A percentile compares a stretch with the other conserved stretches of the same genome.
Conservation (phyloP, 768 basidiomycete species). For the Tulasnella sp. region DNA sequence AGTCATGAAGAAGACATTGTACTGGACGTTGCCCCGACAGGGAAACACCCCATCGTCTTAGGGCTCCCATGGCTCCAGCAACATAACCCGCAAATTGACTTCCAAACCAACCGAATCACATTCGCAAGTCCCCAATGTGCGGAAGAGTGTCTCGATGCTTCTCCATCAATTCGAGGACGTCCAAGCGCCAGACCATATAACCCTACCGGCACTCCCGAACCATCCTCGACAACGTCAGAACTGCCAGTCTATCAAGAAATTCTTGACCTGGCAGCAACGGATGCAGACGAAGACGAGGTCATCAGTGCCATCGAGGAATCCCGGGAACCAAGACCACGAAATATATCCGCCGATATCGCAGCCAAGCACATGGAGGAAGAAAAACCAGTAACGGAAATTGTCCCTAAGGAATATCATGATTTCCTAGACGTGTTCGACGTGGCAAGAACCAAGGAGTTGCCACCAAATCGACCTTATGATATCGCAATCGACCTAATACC, state of each 20-base stretch:
- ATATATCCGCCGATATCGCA: neutral
- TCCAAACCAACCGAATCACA: neutral
- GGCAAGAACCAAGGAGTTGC: conserved; percentile 37
- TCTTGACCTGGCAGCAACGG: too few relatives aligned
- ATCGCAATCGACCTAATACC: conserved; percentile 40
- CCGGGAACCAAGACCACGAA: neutral
- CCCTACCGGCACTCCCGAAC: neutral
- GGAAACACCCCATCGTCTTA: neutral
- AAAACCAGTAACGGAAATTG: neutral
- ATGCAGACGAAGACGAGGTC: too few relatives aligned
- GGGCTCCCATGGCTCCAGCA: conserved; percentile 14
- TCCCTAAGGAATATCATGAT: conserved; percentile 38
- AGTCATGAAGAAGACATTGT: neutral
- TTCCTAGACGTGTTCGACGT: conserved; percentile 38
- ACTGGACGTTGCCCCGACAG: conserved; percentile 1
- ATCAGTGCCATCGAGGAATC: neutral
- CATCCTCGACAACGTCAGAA: too few relatives aligned
- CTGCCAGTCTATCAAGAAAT: too few relatives aligned
- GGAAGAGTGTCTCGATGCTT: neutral
- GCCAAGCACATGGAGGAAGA: neutral
- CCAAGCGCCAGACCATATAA: neutral
- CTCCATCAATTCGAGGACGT: neutral
- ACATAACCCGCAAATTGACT: neutral
- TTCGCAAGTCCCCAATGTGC: neutral
- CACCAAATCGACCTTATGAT: conserved; percentile 42